phyloP scores from a whole-genome alignment of 2,329 filamentous ascomycete species.

The Ophiostoma tasmaniense region DNA sequence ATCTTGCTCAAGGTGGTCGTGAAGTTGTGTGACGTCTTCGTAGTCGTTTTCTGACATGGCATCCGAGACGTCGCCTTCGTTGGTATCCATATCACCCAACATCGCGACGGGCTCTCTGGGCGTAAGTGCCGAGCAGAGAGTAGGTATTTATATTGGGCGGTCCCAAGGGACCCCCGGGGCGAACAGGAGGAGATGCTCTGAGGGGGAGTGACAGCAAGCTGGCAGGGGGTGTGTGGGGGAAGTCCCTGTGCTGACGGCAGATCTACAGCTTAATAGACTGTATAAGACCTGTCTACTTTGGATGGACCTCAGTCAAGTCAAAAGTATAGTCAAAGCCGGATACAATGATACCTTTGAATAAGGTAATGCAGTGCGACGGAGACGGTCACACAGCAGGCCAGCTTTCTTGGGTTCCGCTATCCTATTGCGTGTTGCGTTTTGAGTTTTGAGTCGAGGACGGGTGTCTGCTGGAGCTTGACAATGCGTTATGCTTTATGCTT shows the following conservation, averaged over 20 bases:
- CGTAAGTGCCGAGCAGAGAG: slow-evolving; percentile 4
- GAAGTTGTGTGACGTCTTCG: slow-evolving; percentile 39
- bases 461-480: neutral
- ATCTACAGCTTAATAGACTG: neutral
- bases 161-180: slow-evolving; percentile 17
- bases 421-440: neutral
- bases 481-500: too few relatives aligned
- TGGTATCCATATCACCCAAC: slow-evolving; percentile 46
- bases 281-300: neutral
- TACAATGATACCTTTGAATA: neutral
- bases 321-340: neutral
- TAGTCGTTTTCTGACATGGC: slow-evolving; percentile 52
- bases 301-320: neutral
- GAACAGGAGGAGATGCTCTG: slow-evolving; percentile 13
- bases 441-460: neutral
- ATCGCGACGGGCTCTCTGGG: slow-evolving; percentile 27
- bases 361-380: neutral
- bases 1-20: slow-evolving; percentile 15
- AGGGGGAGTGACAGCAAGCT: slow-evolving; percentile 10
- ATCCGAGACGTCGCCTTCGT: slow-evolving; percentile 49
- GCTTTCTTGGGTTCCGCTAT: slow-evolving; percentile 4
- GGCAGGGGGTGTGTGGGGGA: slow-evolving; percentile 2
- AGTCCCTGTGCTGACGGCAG: neutral
- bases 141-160: slow-evolving; percentile 38
- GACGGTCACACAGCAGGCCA: slow-evolving; percentile 7